A percentile compares a stretch with the other conserved stretches of the same genome.
phyloP scores from a whole-genome alignment of 257 asterid genomes.

The Linderniella brevidens region DNA sequence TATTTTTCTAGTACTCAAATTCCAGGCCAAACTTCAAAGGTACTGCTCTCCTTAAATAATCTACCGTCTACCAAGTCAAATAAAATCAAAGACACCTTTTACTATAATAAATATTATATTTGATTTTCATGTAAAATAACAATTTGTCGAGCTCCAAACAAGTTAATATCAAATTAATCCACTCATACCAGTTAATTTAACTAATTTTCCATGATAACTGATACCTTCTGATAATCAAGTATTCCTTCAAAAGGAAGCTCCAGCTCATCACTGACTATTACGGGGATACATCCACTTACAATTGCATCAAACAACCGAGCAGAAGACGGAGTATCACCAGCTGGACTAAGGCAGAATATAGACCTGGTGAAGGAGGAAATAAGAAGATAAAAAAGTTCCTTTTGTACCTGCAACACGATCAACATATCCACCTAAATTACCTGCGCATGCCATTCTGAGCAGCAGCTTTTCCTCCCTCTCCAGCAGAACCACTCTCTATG shows the following conservation, averaged over 20 bases:
- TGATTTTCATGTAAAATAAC: no score
- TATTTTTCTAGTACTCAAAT: no score
- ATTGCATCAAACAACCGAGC: constrained; percentile 94
- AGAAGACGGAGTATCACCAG: constrained; percentile 99
- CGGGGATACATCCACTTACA: constrained; percentile 97
- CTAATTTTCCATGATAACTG: no score
- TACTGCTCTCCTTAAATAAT: no score
- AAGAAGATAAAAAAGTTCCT: constrained; percentile 13
- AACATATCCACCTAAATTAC: constrained; percentile 18
- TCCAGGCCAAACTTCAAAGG: no score
- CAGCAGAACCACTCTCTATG: constrained; percentile 88
- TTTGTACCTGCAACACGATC: not conserved
- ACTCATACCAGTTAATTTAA: no score
- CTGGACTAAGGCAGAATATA: constrained; percentile 85
- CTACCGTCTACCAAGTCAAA: no score
- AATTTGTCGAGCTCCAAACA: no score
- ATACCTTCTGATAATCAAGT: constrained; percentile 83
- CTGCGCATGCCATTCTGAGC: constrained; percentile 95
- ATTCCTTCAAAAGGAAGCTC: constrained; percentile 99
- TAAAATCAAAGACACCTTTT: no score
- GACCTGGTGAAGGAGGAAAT: constrained; percentile 42
- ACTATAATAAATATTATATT: no score
- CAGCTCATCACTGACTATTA: constrained; percentile 83
- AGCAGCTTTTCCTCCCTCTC: constrained; percentile 76
- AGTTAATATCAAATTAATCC: no score